These are phyloP conservation scores for Magnusiomyces fungicola DNA, from an alignment of 1,139 yeast species.

Conservation along the genomic window DNA sequence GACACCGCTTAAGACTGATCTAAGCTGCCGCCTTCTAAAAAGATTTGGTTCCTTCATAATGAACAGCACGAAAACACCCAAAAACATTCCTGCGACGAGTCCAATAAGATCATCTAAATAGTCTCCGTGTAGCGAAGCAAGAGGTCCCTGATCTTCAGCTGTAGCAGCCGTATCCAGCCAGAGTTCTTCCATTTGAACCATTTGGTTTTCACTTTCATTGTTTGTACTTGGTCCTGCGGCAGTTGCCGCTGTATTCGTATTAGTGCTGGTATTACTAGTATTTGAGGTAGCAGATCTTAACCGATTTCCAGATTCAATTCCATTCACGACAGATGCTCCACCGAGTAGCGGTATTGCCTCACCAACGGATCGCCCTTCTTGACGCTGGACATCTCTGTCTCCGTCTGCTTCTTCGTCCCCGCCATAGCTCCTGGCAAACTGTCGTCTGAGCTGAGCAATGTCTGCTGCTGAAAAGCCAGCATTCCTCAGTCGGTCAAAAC, in stretches of 20 bases:
- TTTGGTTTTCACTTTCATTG: conserved; percentile 32
- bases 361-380: neutral
- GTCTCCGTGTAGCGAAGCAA: conserved; percentile 26
- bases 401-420: conserved; percentile 28
- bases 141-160: conserved; percentile 16
- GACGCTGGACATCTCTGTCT: conserved; percentile 19
- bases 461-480: conserved; percentile 82
- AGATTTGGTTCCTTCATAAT: conserved; percentile 24
- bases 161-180: conserved; percentile 84
- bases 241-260: too few relatives aligned
- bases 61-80: conserved; percentile 31
- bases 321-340: neutral
- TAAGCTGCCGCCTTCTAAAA: conserved; percentile 29
- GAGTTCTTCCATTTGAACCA: conserved; percentile 63
- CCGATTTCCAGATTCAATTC: neutral
- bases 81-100: conserved; percentile 33
- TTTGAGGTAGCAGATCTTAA: conserved; percentile 7
- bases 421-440: conserved; percentile 65
- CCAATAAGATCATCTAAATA: conserved; percentile 32
- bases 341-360: neutral
- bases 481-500: conserved; percentile 73
- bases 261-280: conserved; percentile 30
- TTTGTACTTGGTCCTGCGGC: conserved; percentile 19
- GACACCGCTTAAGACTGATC: conserved; percentile 30
- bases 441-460: conserved; percentile 60